These are phyloP conservation scores for Alternaria atra DNA, from an alignment of 2,329 filamentous ascomycete species.

Conservation along the genomic window DNA sequence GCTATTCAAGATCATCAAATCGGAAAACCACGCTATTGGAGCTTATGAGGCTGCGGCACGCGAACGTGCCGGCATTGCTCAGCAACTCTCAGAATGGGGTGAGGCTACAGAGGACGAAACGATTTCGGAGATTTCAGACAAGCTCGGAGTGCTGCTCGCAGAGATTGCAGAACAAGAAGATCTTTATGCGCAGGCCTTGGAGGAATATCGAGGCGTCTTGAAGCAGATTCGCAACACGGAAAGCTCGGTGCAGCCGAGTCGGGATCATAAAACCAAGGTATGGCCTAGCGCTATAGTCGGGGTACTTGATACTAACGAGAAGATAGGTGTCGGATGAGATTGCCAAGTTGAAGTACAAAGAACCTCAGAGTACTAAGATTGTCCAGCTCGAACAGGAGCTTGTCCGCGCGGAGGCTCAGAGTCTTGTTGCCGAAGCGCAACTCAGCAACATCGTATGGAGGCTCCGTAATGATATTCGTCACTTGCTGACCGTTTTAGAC, in stretches of 20 bases:
- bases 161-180: constrained; percentile 97
- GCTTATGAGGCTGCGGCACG: constrained; percentile 85
- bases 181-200: constrained; percentile 81
- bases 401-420: constrained; percentile 93
- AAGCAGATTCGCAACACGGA: constrained; percentile 97
- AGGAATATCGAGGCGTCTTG: constrained; percentile 81
- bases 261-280: constrained; percentile 82
- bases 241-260: constrained; percentile 89
- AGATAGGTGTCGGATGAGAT: constrained; percentile 84
- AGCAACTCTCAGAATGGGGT: constrained; percentile 95
- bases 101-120: constrained; percentile 88
- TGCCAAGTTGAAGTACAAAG: constrained; percentile 87
- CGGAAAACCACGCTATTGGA: constrained; percentile 85
- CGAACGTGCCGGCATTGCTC: constrained; percentile 84
- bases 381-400: constrained; percentile 94
- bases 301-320: constrained; percentile 4
- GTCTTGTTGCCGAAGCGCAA: constrained; percentile 94
- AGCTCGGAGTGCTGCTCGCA: constrained; percentile 88
- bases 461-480: background rate
- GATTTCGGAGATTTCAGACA: constrained; percentile 90
- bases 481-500: constrained; percentile 65
- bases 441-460: constrained; percentile 81
- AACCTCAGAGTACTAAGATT: constrained; percentile 82
- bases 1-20: constrained; percentile 93
- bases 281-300: background rate